Evolutionary conservation across 345 rosid genomes (phyloP).

Genomic region (Pistacia integerrima): DNA sequence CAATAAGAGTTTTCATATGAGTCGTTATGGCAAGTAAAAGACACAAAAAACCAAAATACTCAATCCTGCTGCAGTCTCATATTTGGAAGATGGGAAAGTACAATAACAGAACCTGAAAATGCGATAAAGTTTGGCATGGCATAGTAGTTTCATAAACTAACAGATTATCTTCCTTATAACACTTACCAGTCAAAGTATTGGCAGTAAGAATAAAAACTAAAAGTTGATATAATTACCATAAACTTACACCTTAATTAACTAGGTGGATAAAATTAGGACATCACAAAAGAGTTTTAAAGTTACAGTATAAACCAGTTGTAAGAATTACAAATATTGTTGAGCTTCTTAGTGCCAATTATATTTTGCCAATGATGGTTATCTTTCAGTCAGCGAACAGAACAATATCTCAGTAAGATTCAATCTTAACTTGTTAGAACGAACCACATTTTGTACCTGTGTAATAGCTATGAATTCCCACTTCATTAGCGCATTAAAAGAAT

Average conservation of each 20-base stretch:
- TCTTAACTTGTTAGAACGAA: slow-evolving; percentile 27
- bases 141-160: slow-evolving; percentile 3
- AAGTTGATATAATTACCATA: slow-evolving; percentile 13
- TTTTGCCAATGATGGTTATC: slow-evolving; percentile 16
- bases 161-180: slow-evolving; percentile 9
- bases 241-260: background rate
- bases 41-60: too few species aligned
- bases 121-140: slow-evolving; percentile 1
- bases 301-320: slow-evolving; percentile 1
- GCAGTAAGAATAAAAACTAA: background rate
- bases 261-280: background rate
- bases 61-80: too few species aligned
- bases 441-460: slow-evolving; percentile 45
- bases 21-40: background rate
- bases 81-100: too few species aligned
- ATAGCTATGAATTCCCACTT: slow-evolving; percentile 39
- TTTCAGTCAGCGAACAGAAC: slow-evolving; percentile 23
- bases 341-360: slow-evolving; percentile 18
- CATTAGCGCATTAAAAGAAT: slow-evolving; percentile 33
- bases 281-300: background rate
- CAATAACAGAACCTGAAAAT: too few species aligned
- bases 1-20: background rate
- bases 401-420: slow-evolving; percentile 31
- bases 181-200: slow-evolving; percentile 16
- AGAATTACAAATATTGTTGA: slow-evolving; percentile 6